Evolutionary conservation across 2,329 filamentous ascomycete genomes (phyloP).

Genomic region (Neocatenulostroma microsporum): DNA sequence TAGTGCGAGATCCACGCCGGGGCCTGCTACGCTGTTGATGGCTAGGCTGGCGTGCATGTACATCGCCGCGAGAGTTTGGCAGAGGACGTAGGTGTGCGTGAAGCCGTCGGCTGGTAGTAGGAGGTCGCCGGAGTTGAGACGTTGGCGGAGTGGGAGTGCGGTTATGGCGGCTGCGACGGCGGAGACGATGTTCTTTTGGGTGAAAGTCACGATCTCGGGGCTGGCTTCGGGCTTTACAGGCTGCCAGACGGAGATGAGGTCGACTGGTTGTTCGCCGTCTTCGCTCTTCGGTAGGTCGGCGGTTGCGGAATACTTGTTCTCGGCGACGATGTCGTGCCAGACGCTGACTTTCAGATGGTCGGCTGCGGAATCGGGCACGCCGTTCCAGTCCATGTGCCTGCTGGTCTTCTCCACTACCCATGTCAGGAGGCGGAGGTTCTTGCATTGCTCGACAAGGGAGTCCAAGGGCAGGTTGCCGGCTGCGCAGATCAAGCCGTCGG

Average conservation of each 20-base stretch:
- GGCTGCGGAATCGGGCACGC: conserved; percentile 69
- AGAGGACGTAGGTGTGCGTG: conserved; percentile 68
- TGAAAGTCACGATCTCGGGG: conserved; percentile 73
- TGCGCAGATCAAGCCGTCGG: conserved; percentile 74
- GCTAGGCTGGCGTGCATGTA: conserved; percentile 79
- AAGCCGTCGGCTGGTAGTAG: conserved; percentile 80
- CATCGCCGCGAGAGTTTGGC: conserved; percentile 71
- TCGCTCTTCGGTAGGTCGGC: conserved; percentile 58
- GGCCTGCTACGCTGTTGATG: conserved; percentile 77
- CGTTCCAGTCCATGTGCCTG: conserved; percentile 91
- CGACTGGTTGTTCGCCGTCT: conserved; percentile 42
- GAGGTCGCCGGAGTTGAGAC: conserved; percentile 65
- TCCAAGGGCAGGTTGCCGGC: conserved; percentile 83
- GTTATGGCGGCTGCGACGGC: conserved; percentile 71
- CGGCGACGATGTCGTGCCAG: conserved; percentile 82
- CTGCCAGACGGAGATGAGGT: conserved; percentile 59
- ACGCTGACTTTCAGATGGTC: conserved; percentile 73
- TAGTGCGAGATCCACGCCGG: conserved; percentile 60
- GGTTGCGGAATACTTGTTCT: conserved; percentile 52
- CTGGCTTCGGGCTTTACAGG: conserved; percentile 39
- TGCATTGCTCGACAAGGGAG: conserved; percentile 59
- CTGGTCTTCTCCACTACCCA: conserved; percentile 92
- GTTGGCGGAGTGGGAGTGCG: conserved; percentile 65
- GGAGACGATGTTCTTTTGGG: conserved; percentile 78
- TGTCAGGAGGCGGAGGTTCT: conserved; percentile 66